These are phyloP conservation scores for Syncephalastrum contaminatum DNA, from an alignment of 371 early-diverging fungal species.

Conservation along the genomic window DNA sequence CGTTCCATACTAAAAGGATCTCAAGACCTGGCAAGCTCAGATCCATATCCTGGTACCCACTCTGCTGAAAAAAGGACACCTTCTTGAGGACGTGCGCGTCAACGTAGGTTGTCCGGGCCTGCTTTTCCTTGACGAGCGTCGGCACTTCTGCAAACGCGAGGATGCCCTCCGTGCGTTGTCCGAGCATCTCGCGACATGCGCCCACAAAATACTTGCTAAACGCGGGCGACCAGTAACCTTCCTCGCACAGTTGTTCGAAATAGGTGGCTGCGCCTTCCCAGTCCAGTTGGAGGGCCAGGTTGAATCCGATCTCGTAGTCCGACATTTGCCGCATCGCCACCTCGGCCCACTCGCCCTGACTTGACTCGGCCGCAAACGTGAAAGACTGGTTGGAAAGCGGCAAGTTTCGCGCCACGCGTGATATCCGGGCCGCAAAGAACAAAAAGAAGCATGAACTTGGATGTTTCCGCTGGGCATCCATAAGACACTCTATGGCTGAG, in stretches of 20 bases:
- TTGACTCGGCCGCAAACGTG: constrained; percentile 49
- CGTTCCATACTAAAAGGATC: constrained; percentile 58
- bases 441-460: constrained; percentile 63
- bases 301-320: constrained; percentile 63
- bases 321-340: constrained; percentile 50
- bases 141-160: constrained; percentile 48
- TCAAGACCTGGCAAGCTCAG: constrained; percentile 57
- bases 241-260: constrained; percentile 49
- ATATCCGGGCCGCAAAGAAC: constrained; percentile 56
- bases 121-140: constrained; percentile 40
- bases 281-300: constrained; percentile 50
- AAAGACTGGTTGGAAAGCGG: constrained; percentile 57
- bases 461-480: constrained; percentile 53
- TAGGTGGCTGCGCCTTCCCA: constrained; percentile 49
- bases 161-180: constrained; percentile 51
- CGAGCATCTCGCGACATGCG: constrained; percentile 53
- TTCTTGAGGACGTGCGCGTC: constrained; percentile 57
- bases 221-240: constrained; percentile 62
- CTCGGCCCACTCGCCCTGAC: constrained; percentile 55
- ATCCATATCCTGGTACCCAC: constrained; percentile 59
- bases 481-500: constrained; percentile 55
- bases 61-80: constrained; percentile 52
- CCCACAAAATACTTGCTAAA: constrained; percentile 62
- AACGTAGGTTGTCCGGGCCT: constrained; percentile 48
- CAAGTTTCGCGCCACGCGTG: constrained; percentile 48